A percentile compares a stretch with the other conserved stretches of the same genome.
Evolutionary conservation across 2,329 filamentous ascomycete genomes (phyloP).

Genomic region (Aspergillus clavatus): DNA sequence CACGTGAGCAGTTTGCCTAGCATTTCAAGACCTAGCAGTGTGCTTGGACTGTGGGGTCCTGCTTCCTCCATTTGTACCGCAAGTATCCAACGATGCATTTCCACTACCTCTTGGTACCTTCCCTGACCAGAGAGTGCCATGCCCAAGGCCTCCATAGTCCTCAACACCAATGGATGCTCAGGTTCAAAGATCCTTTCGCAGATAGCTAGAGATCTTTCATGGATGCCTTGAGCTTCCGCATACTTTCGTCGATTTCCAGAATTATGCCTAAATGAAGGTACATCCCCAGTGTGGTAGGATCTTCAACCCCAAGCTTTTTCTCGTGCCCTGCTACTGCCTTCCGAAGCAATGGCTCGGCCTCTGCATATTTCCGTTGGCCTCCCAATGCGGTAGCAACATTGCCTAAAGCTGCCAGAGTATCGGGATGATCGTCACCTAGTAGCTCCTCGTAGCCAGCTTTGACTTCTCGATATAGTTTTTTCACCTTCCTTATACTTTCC

Average conservation of each 20-base stretch:
- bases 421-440: conserved; percentile 5
- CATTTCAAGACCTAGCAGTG: conserved; percentile 15
- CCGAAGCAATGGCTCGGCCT: conserved; percentile 16
- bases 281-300: conserved; percentile 3
- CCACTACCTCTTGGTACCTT: background rate
- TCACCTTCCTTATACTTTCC: too few relatives aligned
- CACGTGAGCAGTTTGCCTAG: conserved; percentile 11
- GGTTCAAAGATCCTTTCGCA: background rate
- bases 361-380: conserved; percentile 13
- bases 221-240: conserved; percentile 8
- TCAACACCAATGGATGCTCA: background rate
- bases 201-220: background rate
- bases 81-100: background rate
- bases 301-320: conserved; percentile 9
- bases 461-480: too few relatives aligned
- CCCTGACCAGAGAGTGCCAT: background rate
- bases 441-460: background rate
- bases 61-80: background rate
- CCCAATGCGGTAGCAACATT: conserved; percentile 10
- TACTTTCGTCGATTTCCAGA: background rate
- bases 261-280: too few relatives aligned
- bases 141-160: background rate
- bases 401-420: conserved; percentile 17
- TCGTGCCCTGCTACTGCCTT: conserved; percentile 7
- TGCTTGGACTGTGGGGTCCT: conserved; percentile 8